Percentiles rank a stretch among this genome's conserved stretches.
These are phyloP conservation scores for Cyclocybe aegerita DNA, from an alignment of 768 basidiomycete genomes.

Conservation along the genomic window DNA sequence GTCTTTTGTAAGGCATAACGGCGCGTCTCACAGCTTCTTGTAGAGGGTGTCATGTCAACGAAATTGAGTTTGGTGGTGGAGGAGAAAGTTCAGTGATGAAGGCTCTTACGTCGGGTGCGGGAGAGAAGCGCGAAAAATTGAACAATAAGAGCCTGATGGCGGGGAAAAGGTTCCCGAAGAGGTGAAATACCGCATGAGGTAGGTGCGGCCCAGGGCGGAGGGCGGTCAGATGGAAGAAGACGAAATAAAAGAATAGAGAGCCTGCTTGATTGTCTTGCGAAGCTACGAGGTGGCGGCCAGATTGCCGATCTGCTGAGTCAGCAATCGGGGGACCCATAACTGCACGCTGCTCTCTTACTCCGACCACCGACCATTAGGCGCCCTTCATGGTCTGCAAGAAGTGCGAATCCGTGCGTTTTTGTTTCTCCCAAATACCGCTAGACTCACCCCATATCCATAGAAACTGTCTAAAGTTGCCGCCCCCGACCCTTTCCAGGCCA, in stretches of 20 bases:
- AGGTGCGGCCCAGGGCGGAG: conserved; percentile 35
- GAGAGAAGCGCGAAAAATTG: conserved; percentile 31
- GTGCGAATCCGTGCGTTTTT: conserved; percentile 66
- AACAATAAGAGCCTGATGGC: conserved; percentile 53
- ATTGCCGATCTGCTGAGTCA: conserved; percentile 34
- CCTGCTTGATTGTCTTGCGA: conserved; percentile 32
- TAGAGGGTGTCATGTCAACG: conserved; percentile 59
- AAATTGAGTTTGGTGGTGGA: conserved; percentile 34
- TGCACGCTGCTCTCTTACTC: conserved; percentile 10
- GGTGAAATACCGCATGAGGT: conserved; percentile 32
- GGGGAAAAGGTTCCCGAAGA: conserved; percentile 41
- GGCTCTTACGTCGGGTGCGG: conserved; percentile 31
- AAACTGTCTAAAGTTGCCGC: conserved; percentile 91
- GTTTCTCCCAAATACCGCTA: conserved; percentile 14
- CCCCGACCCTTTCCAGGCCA: conserved; percentile 82
- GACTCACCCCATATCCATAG: conserved; percentile 40
- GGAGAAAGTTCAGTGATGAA: conserved; percentile 38
- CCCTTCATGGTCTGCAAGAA: conserved; percentile 81
- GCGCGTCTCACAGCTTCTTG: conserved; percentile 36
- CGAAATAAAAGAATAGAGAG: conserved; percentile 34
- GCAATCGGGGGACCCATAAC: conserved; percentile 23
- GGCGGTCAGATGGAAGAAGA: conserved; percentile 19
- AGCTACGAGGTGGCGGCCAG: conserved; percentile 32
- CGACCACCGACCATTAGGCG: conserved; percentile 21
- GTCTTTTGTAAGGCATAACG: conserved; percentile 49